Evolutionary conservation across 2,329 filamentous ascomycete genomes (phyloP).

Genomic region (Allantophomopsis lycopodina): DNA sequence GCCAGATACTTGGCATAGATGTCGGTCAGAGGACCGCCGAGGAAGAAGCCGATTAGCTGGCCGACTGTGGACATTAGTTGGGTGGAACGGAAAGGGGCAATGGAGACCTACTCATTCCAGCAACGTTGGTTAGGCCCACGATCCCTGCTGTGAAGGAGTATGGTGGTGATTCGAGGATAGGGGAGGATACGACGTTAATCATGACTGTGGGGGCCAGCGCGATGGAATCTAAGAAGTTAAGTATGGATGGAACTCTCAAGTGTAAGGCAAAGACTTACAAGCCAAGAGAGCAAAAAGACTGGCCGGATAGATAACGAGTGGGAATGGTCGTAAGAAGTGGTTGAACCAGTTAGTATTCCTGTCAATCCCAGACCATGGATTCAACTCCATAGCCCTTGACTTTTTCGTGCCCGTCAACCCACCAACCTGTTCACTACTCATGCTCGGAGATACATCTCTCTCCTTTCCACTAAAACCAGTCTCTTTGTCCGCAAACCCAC

Average conservation of each 20-base stretch:
- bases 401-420: neutral
- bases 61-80: slow-evolving; percentile 15
- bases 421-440: no score
- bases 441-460: no score
- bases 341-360: neutral
- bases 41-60: slow-evolving; percentile 25
- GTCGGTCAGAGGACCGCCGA: slow-evolving; percentile 28
- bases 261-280: no score
- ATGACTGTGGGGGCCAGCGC: neutral
- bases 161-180: slow-evolving; percentile 1
- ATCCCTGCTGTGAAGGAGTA: slow-evolving; percentile 1
- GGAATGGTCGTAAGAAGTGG: slow-evolving; percentile 2
- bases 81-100: neutral
- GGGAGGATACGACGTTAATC: neutral
- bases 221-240: neutral
- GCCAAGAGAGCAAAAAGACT: neutral
- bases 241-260: no score
- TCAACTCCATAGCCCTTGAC: neutral
- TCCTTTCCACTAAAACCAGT: no score
- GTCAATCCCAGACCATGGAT: slow-evolving; percentile 3
- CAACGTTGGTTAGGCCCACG: slow-evolving; percentile 2
- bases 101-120: slow-evolving; percentile 1
- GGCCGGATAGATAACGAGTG: slow-evolving; percentile 2
- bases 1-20: slow-evolving; percentile 25
- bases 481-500: no score